These are phyloP conservation scores for Pseudogymnoascus sp. DNA, from an alignment of 2,329 filamentous ascomycete species.

Conservation along the genomic window DNA sequence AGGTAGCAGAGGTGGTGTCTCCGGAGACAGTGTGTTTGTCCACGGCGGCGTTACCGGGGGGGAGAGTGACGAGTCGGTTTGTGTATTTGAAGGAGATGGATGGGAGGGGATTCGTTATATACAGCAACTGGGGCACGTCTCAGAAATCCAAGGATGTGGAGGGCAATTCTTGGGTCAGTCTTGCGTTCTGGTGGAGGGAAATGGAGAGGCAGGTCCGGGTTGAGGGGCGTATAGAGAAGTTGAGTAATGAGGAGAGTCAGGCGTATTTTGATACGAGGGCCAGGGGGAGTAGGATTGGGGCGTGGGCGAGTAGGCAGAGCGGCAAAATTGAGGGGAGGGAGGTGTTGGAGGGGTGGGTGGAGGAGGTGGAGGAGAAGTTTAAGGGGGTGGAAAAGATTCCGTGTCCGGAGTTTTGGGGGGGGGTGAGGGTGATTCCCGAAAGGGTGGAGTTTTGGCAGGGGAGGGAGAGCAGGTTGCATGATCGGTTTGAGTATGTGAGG, in stretches of 20 bases:
- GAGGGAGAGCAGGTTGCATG: slow-evolving; percentile 78
- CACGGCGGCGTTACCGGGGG: slow-evolving; percentile 74
- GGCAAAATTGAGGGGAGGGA: slow-evolving; percentile 62
- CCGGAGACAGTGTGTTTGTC: slow-evolving; percentile 85
- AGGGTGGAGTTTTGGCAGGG: slow-evolving; percentile 96
- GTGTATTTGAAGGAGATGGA: slow-evolving; percentile 97
- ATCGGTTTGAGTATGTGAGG: slow-evolving; percentile 79
- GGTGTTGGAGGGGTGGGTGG: slow-evolving; percentile 68
- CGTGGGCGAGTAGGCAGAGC: slow-evolving; percentile 90
- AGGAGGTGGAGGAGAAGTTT: slow-evolving; percentile 68
- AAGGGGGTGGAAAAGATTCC: slow-evolving; percentile 71
- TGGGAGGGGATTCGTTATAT: slow-evolving; percentile 72
- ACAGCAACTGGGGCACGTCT: slow-evolving; percentile 83
- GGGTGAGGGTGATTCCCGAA: slow-evolving; percentile 75
- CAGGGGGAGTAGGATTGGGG: slow-evolving; percentile 74
- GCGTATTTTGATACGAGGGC: slow-evolving; percentile 59
- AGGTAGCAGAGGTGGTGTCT: slow-evolving; percentile 50
- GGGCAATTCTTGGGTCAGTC: slow-evolving; percentile 65
- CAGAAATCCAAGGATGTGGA: slow-evolving; percentile 59
- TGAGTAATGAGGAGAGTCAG: slow-evolving; percentile 64
- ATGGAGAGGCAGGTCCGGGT: slow-evolving; percentile 86
- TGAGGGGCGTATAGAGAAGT: slow-evolving; percentile 64
- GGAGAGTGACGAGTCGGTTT: slow-evolving; percentile 73
- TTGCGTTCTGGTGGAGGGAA: slow-evolving; percentile 86
- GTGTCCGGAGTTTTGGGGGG: slow-evolving; percentile 91